Base-by-base conservation (phyloP, 495 filamentous ascomycete species). In the Polyplosphaeria fusca region DNA sequence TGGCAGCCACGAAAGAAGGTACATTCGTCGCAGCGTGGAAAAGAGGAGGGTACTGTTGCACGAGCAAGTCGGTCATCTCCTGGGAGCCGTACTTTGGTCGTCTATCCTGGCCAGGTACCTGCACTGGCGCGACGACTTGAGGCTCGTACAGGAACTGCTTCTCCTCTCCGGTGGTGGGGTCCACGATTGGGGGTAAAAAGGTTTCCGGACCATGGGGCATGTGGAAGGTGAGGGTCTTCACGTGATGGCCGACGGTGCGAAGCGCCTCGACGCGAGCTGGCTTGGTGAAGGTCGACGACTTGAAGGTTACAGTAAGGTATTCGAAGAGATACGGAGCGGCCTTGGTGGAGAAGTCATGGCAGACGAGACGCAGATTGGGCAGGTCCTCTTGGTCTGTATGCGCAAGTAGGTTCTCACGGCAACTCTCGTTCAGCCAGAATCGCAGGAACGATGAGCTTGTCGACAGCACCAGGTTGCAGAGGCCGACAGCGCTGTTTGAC, bases 21-120 rank as follows among this genome's bases (percentile, higher is more conserved):
- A 91, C 82, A 63, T 93, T 89, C 43, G 86, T 88, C n/a, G 88
- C 87, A 3, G 87, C 84, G 63, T 91, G 88, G 73, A 91, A 93
- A 5, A 91, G 71, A 5, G 88, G 85, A 30, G 86, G 84, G 63
- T 89, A 91, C 68, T 91, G 88, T 63, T 86, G 79, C 30, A 87
- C 84, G 32, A 91, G 77, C 42, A 91, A 71, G 65, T 89, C 85
- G 42, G 74, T 79, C 69, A 79, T 76, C 51, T 76, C 83, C 80
- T 64, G 81, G 63, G 73, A 78, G 35, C 80, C 85, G 65, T 90
- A 91, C 65, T 84, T 88, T 39, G 82, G 81, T 72, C 68, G 58
- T 69, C 55, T 68, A 50, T 48, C 66, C 45, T 63, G 63, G 9
- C 54, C 60, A 12, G 51, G 11, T 4, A 60, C 56, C 1, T 57